Percentiles rank a stretch among this genome's conserved stretches.
These are phyloP conservation scores for Boechera stricta DNA, from an alignment of 345 rosid genomes.

Conservation along the genomic window DNA sequence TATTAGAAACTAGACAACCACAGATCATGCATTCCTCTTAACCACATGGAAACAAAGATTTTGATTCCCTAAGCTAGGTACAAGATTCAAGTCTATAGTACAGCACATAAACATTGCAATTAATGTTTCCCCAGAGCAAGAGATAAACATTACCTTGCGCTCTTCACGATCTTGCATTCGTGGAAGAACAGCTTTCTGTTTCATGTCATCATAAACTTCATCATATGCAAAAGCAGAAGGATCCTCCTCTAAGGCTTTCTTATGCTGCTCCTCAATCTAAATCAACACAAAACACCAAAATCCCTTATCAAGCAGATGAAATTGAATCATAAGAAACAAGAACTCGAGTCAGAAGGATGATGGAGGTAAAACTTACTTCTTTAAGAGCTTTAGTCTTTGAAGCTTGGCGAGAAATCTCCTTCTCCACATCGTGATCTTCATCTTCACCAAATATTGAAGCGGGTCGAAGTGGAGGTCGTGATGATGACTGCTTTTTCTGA, in stretches of 20 bases:
- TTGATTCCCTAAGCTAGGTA: not conserved
- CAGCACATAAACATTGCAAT: no score
- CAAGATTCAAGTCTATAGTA: not conserved
- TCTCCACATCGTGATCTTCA: slow-evolving; percentile 73
- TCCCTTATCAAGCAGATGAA: not conserved
- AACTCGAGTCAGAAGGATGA: not conserved
- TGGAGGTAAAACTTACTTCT: slow-evolving; percentile 51
- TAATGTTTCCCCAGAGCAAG: not conserved
- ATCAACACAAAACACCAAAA: not conserved
- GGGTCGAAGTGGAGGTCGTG: slow-evolving; percentile 60
- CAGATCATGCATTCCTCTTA: not conserved
- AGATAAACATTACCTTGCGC: slow-evolving; percentile 58
- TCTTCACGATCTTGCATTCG: slow-evolving; percentile 64
- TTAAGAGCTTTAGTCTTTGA: slow-evolving; percentile 72
- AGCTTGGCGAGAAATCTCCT: slow-evolving; percentile 79
- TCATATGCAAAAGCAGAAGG: slow-evolving; percentile 83
- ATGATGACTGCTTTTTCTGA: slow-evolving; percentile 57
- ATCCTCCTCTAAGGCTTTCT: slow-evolving; percentile 84
- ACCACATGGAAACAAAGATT: not conserved
- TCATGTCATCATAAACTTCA: slow-evolving; percentile 85
- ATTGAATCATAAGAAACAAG: not conserved
- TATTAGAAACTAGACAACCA: not conserved
- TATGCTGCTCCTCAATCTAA: slow-evolving; percentile 89
- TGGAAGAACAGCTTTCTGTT: slow-evolving; percentile 60
- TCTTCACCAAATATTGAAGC: slow-evolving; percentile 62